Percentiles rank a stretch among this genome's conserved stretches.
Evolutionary conservation across 2,329 filamentous ascomycete species (phyloP).

Genomic region (Drechslerella coelobrocha): DNA sequence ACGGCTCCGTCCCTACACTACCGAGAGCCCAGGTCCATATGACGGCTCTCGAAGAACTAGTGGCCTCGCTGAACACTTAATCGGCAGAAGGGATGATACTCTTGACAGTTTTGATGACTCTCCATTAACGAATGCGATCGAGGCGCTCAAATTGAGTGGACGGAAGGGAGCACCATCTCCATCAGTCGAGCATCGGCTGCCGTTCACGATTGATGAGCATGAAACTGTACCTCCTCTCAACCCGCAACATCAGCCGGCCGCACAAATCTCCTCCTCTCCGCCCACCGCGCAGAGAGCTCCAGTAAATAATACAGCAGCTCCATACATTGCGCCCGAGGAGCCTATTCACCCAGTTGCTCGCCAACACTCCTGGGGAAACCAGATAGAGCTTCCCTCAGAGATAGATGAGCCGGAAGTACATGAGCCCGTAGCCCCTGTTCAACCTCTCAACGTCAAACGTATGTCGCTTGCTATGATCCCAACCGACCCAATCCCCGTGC

Average conservation of each 20-base stretch:
- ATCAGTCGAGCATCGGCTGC: slow-evolving; percentile 40
- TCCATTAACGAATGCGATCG: slow-evolving; percentile 40
- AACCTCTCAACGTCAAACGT: slow-evolving; percentile 43
- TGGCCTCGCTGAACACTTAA: slow-evolving; percentile 13
- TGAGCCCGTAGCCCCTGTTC: slow-evolving; percentile 15
- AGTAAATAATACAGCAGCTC: slow-evolving; percentile 11
- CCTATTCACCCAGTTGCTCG: slow-evolving; percentile 16
- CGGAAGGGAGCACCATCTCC: slow-evolving; percentile 38
- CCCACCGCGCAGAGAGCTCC: slow-evolving; percentile 4
- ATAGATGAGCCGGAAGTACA: slow-evolving; percentile 13
- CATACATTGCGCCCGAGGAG: slow-evolving; percentile 23
- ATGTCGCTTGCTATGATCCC: slow-evolving; percentile 16
- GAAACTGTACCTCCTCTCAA: slow-evolving; percentile 33
- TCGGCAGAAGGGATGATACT: slow-evolving; percentile 33
- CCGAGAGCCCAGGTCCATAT: slow-evolving; percentile 42
- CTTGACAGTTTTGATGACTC: slow-evolving; percentile 46
- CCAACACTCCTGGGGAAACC: slow-evolving; percentile 23
- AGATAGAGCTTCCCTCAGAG: slow-evolving; percentile 13
- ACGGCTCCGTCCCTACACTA: slow-evolving; percentile 34
- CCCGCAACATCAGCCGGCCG: slow-evolving; percentile 11
- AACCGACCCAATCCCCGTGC: not conserved
- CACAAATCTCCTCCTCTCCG: slow-evolving; percentile 16
- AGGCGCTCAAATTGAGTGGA: slow-evolving; percentile 37
- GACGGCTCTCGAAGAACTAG: slow-evolving; percentile 21
- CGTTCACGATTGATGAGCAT: slow-evolving; percentile 41